Percentiles rank a stretch among this genome's conserved stretches.
These are phyloP conservation scores for Globisporangium orthogonon DNA, from an alignment of 352 stramenopile species.

Conservation along the genomic window DNA sequence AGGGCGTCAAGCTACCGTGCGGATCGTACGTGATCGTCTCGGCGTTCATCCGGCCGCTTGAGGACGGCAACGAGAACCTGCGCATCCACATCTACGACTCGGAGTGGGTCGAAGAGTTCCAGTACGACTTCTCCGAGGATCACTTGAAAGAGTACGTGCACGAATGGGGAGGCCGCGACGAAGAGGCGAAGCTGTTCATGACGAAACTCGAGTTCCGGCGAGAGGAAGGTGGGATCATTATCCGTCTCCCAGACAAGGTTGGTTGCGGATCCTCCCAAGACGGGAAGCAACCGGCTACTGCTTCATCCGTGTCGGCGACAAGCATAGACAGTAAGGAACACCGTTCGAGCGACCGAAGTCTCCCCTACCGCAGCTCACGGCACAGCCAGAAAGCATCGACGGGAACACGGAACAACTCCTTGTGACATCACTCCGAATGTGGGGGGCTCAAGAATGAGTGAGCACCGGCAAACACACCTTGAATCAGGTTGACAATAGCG, in stretches of 20 bases:
- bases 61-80: slow-evolving; percentile 69
- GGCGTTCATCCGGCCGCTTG: slow-evolving; percentile 56
- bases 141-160: slow-evolving; percentile 46
- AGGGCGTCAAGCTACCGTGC: slow-evolving; percentile 46
- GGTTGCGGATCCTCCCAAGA: not conserved
- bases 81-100: slow-evolving; percentile 67
- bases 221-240: slow-evolving; percentile 57
- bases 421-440: not conserved
- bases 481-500: not conserved
- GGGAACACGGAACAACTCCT: not conserved
- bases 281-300: not conserved
- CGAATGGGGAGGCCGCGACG: slow-evolving; percentile 27
- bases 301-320: not conserved
- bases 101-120: slow-evolving; percentile 67
- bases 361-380: slow-evolving; percentile 5
- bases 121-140: slow-evolving; percentile 70
- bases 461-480: not conserved
- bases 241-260: slow-evolving; percentile 50
- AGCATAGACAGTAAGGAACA: slow-evolving; percentile 7
- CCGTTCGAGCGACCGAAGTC: not conserved
- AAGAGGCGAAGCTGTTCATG: slow-evolving; percentile 38
- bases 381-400: slow-evolving; percentile 7
- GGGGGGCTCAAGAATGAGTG: not conserved
- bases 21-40: slow-evolving; percentile 61
- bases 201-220: slow-evolving; percentile 49